Evolutionary conservation across 129 eudicot species (phyloP), one percentile per base, ranked within the genome.

Genomic region (Saussurea involucrata): DNA sequence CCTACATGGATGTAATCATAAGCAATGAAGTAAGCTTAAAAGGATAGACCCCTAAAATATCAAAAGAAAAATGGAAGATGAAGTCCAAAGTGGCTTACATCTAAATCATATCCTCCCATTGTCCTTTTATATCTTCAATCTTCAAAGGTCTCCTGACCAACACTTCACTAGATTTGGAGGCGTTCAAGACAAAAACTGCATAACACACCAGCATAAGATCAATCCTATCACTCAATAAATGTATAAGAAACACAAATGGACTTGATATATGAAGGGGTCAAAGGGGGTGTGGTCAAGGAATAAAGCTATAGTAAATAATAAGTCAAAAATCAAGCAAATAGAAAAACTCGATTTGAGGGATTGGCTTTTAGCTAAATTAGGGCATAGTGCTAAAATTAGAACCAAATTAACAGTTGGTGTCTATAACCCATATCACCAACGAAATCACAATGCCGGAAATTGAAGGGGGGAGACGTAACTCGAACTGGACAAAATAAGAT

Each of bases 61-160:
- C 21, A 6, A 0, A 46, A 11, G 9, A 0, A 57, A 2, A 66
- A 73, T 18, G 29, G 6, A 29, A 42, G 13, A 55, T 34, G 29
- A 69, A 58, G 24, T 61, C 33, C 74, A 71, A 24, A 68, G 32
- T 40, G 40, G 74, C 97, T 81, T 81, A 92, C 97, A 85, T 92
- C 86, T 82, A 87, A 79, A 72, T 76, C 84, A 74, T 88, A 85
- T 73, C 79, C 88, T 63, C 83, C 72, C 97, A 92, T 82, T 49
- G 88, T 83, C 49, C 64, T 81, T 42, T 20, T 29, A 46, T 53
- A 73, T 70, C 76, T 22, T 79, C 81, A 76, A 79, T 67, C 75
- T 80, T 68, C 63, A 74, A 53, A 33, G 12, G 27, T 24, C 64
- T 27, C 25, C 29, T 4, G 60, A 61, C 78, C 78, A 60, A 74